These are phyloP conservation scores for Epicoccum sorghinum DNA, from an alignment of 2,329 filamentous ascomycete genomes.

Conservation along the genomic window DNA sequence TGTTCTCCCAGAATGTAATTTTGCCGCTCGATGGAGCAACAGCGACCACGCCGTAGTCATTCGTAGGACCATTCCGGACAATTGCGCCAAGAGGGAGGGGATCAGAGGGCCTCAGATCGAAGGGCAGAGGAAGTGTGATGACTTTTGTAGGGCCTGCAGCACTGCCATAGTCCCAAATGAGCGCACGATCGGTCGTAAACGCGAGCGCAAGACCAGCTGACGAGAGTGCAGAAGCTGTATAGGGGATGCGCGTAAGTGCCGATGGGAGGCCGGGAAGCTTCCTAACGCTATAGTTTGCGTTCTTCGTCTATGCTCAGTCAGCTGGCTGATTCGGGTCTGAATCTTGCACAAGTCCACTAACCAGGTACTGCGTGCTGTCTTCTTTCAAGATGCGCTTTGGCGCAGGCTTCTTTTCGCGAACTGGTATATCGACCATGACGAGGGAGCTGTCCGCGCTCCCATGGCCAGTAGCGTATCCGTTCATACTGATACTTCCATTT, in stretches of 20 bases:
- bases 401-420: conserved; percentile 48
- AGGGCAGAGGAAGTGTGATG: conserved; percentile 79
- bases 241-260: conserved; percentile 69
- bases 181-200: conserved; percentile 79
- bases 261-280: conserved; percentile 84
- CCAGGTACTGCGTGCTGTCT: conserved; percentile 70
- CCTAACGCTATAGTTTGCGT: conserved; percentile 82
- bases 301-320: conserved; percentile 68
- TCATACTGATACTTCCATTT: conserved; percentile 41
- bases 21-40: conserved; percentile 83
- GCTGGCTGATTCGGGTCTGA: neutral
- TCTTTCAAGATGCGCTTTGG: conserved; percentile 65
- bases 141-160: conserved; percentile 70
- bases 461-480: conserved; percentile 39
- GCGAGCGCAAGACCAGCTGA: conserved; percentile 75
- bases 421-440: conserved; percentile 46
- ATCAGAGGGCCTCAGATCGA: conserved; percentile 70
- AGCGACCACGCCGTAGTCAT: conserved; percentile 84
- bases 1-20: conserved; percentile 93
- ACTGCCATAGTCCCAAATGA: conserved; percentile 85
- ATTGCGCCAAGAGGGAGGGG: conserved; percentile 82
- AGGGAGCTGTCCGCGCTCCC: conserved; percentile 37
- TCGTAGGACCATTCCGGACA: conserved; percentile 76
- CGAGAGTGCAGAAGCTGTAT: conserved; percentile 58
- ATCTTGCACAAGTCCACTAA: conserved; percentile 48